Evolutionary conservation across 148 eudicot species (phyloP), one percentile per base, ranked within the genome.

Genomic region (Chenopodium berlandieri): DNA sequence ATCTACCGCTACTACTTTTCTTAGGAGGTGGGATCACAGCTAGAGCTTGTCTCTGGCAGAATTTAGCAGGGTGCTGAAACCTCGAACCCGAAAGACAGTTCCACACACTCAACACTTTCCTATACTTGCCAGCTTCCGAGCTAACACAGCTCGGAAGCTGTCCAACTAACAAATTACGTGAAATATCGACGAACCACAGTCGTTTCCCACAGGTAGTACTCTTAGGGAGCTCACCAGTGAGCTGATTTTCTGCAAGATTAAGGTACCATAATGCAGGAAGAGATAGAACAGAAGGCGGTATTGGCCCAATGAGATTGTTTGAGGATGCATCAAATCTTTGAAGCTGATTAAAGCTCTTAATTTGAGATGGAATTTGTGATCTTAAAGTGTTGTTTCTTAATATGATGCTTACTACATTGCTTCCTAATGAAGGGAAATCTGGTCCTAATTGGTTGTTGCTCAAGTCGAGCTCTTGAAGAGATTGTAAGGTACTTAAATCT

Each of bases 151-250:
- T 80, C 4, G 99, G 97, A 58, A 94, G 85, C 31, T 83, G 81
- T 48, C 98, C 99, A 19, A 82, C 88, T 82, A 95, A 79, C 27
- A 90, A 90, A 65, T 95, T 95, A 30, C 83, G 77, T n/a, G 99
- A 95, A 40, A 95, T 68, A 79, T 95, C 97, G 7, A 95, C 91
- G 77, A 86, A 89, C 75, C 60, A 78, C 3, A 94, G 91, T 32
- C 91, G 87, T 1, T 79, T 71, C 7, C 79, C 87, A 86, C 99
- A 96, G 37, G 83, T 62, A 25, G 86, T 87, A 72, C 64, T 88
- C 77, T 73, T 69, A 4, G 90, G 73, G 13, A 96, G 83, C 44
- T 87, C 87, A 8, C 99, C 99, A 62, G 91, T 92, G 17, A 96
- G 82, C 81, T 92, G 92, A 52, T 94, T 96, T 25, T 83, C 82